Evolutionary conservation across 73 alveolate species (phyloP).

Genomic region (Blepharisma stoltei): DNA sequence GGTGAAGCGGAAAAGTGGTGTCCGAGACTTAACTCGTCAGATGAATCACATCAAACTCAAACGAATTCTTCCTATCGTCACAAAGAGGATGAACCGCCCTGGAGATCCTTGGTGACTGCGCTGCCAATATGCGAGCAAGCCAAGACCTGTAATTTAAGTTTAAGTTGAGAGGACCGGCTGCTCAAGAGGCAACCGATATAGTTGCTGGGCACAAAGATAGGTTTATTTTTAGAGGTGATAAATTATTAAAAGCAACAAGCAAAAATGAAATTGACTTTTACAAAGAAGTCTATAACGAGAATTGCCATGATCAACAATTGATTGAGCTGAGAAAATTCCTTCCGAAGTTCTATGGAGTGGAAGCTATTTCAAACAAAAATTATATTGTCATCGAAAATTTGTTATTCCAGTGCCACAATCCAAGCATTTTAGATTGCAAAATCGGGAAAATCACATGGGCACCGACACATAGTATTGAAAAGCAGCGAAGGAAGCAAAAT

Average conservation of each 20-base stretch:
- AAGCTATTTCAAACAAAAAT: neutral
- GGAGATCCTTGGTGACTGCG: too few species aligned
- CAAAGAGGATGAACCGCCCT: too few species aligned
- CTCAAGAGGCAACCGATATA: neutral
- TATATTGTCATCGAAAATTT: constrained; percentile 26
- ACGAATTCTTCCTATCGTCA: too few species aligned
- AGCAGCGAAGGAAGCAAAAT: neutral
- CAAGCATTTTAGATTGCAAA: constrained; percentile 28
- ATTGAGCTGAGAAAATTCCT: constrained; percentile 4
- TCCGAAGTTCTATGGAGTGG: constrained; percentile 19
- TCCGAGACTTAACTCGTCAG: too few species aligned
- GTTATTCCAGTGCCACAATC: neutral
- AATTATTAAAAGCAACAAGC: neutral
- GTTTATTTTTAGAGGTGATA: constrained; percentile 8
- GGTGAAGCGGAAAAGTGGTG: too few species aligned
- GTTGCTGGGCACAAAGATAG: constrained; percentile 8
- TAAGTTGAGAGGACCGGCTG: neutral
- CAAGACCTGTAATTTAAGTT: too few species aligned
- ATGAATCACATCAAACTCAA: too few species aligned
- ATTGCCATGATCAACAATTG: neutral
- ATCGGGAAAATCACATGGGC: constrained; percentile 23
- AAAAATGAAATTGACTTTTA: constrained; percentile 5
- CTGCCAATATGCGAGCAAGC: too few species aligned
- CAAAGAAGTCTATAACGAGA: neutral
- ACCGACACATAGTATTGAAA: neutral